These are phyloP conservation scores for Kodamaea suecica DNA, from an alignment of 1,139 yeast genomes.

Conservation along the genomic window DNA sequence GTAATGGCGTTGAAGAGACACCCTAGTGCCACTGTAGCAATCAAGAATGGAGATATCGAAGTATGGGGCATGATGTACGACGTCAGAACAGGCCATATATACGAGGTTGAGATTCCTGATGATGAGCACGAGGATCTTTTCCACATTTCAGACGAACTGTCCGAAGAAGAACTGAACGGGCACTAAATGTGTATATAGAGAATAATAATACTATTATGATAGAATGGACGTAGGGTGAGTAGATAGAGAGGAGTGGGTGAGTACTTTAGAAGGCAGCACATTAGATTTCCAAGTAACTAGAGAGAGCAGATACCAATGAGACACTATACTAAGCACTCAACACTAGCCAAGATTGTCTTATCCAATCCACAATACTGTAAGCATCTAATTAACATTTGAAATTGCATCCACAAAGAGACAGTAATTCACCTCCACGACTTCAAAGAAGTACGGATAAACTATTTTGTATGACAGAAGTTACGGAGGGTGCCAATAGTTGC, in stretches of 20 bases:
- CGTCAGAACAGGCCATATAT: conserved; percentile 71
- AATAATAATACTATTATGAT: background rate
- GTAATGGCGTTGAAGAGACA: conserved; percentile 61
- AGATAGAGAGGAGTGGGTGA: background rate
- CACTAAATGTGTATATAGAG: conserved; percentile 15
- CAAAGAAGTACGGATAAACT: too few relatives aligned
- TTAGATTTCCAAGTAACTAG: too few relatives aligned
- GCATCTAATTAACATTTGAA: too few relatives aligned
- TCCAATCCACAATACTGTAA: too few relatives aligned
- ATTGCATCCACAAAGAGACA: too few relatives aligned
- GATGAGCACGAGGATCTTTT: conserved; percentile 52
- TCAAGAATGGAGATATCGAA: conserved; percentile 68
- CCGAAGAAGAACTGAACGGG: conserved; percentile 30
- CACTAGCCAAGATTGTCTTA: too few relatives aligned
- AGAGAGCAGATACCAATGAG: too few relatives aligned
- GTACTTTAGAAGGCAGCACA: background rate
- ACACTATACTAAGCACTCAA: too few relatives aligned
- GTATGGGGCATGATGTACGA: conserved; percentile 89
- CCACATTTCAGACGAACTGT: conserved; percentile 26
- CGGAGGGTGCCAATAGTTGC: too few relatives aligned
- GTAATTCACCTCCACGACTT: too few relatives aligned
- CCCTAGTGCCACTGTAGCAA: conserved; percentile 72
- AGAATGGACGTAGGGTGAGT: background rate
- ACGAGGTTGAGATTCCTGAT: conserved; percentile 51
- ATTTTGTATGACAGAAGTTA: too few relatives aligned